Evolutionary conservation across 805 yeast species (phyloP).

Genomic region (Candida stauntonica): DNA sequence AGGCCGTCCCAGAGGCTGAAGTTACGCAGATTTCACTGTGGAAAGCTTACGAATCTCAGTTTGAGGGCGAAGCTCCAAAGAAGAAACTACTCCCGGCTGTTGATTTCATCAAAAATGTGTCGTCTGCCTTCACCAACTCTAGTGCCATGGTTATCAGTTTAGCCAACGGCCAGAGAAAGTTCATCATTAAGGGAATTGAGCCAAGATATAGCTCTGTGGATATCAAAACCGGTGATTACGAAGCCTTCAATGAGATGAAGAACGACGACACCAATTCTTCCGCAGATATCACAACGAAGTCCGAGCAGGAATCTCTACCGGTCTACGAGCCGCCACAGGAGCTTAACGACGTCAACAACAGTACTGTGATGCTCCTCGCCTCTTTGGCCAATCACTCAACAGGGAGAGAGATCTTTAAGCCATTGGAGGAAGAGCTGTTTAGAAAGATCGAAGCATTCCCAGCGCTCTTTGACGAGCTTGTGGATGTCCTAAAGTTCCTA

Average conservation of each 20-base stretch:
- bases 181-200: conserved; percentile 90
- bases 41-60: conserved; percentile 90
- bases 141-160: conserved; percentile 87
- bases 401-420: conserved; percentile 33
- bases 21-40: conserved; percentile 94
- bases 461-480: conserved; percentile 25
- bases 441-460: conserved; percentile 34
- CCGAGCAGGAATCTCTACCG: conserved; percentile 15
- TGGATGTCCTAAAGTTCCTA: conserved; percentile 22
- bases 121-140: conserved; percentile 80
- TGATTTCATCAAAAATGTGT: conserved; percentile 92
- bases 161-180: conserved; percentile 64
- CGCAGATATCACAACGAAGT: conserved; percentile 3
- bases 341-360: conserved; percentile 37
- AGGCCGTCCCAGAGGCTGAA: conserved; percentile 70
- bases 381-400: conserved; percentile 29
- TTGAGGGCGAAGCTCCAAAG: conserved; percentile 53
- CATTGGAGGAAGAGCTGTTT: conserved; percentile 30
- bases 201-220: conserved; percentile 66
- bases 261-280: not conserved
- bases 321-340: conserved; percentile 29
- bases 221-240: conserved; percentile 40
- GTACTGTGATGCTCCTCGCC: conserved; percentile 34
- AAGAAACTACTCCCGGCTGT: conserved; percentile 83
- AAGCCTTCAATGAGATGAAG: conserved; percentile 29